phyloP scores from a whole-genome alignment of 2,329 filamentous ascomycete species.

The Diaporthe sp. region DNA sequence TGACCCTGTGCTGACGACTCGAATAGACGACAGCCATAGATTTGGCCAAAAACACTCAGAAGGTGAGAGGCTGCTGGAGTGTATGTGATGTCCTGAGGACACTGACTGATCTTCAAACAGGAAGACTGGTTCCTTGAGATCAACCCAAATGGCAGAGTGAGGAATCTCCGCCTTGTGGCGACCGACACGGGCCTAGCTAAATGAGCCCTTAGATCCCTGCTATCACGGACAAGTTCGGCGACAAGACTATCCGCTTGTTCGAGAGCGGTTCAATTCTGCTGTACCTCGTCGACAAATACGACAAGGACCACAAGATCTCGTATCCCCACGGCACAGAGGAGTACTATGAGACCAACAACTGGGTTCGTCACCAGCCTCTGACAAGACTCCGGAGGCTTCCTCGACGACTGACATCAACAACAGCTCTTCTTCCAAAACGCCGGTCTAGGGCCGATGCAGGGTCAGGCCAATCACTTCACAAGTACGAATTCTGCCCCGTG shows the following conservation, averaged over 20 bases:
- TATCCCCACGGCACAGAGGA: slow-evolving; percentile 81
- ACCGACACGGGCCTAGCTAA: too few species aligned
- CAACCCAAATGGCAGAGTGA: slow-evolving; percentile 73
- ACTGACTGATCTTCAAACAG: slow-evolving; percentile 26
- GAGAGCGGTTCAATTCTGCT: slow-evolving; percentile 85
- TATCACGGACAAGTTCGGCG: slow-evolving; percentile 80
- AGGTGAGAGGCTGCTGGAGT: slow-evolving; percentile 49
- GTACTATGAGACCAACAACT: slow-evolving; percentile 82
- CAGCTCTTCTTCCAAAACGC: slow-evolving; percentile 82
- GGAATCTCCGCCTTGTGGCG: too few species aligned
- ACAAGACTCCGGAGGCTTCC: too few species aligned
- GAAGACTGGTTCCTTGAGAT: slow-evolving; percentile 77
- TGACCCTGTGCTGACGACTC: slow-evolving; percentile 3
- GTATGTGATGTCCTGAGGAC: not conserved
- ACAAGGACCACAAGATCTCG: slow-evolving; percentile 82
- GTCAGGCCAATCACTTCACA: slow-evolving; percentile 84
- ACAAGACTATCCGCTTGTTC: slow-evolving; percentile 81
- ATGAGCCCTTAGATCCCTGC: slow-evolving; percentile 72
- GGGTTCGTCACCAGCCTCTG: slow-evolving; percentile 61
- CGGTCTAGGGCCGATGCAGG: slow-evolving; percentile 87
- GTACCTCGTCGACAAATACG: slow-evolving; percentile 84
- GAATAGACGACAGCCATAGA: slow-evolving; percentile 57
- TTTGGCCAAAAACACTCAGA: slow-evolving; percentile 73
- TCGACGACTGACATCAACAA: slow-evolving; percentile 7
- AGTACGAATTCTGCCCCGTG: slow-evolving; percentile 57